Percentiles rank a stretch among this genome's conserved stretches.
phyloP scores from a whole-genome alignment of 2,329 filamentous ascomycete genomes.

The Venturia carpophila region DNA sequence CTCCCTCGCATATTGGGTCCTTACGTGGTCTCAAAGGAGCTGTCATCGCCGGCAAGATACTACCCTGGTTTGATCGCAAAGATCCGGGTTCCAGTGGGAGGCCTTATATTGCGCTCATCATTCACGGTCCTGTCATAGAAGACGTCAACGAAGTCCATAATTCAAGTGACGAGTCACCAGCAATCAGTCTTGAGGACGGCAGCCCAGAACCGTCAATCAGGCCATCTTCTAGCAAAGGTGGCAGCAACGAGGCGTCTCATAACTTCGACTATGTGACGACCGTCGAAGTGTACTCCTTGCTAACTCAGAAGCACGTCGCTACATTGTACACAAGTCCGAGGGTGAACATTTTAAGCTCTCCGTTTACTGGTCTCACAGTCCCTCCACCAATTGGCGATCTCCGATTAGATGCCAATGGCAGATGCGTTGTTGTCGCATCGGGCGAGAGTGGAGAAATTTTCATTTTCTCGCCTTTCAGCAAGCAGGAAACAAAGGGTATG shows the following conservation, averaged over 20 bases:
- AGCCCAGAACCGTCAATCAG: constrained; percentile 31
- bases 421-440: constrained; percentile 66
- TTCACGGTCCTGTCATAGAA: constrained; percentile 66
- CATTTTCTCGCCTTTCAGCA: constrained; percentile 47
- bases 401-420: constrained; percentile 63
- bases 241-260: constrained; percentile 17
- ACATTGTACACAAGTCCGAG: constrained; percentile 66
- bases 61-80: constrained; percentile 57
- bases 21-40: constrained; percentile 71
- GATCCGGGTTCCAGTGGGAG: constrained; percentile 49
- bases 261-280: constrained; percentile 66
- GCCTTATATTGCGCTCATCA: constrained; percentile 68
- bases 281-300: constrained; percentile 81
- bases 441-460: constrained; percentile 81
- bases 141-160: constrained; percentile 28
- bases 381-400: constrained; percentile 66
- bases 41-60: constrained; percentile 73
- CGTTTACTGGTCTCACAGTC: constrained; percentile 45
- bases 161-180: constrained; percentile 30
- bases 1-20: constrained; percentile 57
- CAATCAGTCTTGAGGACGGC: constrained; percentile 29
- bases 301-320: constrained; percentile 61
- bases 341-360: constrained; percentile 43
- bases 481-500: constrained; percentile 20
- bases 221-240: constrained; percentile 28